Conservation (phyloP, 2,329 filamentous ascomycete species). For the Neofusicoccum cordaticola region DNA sequence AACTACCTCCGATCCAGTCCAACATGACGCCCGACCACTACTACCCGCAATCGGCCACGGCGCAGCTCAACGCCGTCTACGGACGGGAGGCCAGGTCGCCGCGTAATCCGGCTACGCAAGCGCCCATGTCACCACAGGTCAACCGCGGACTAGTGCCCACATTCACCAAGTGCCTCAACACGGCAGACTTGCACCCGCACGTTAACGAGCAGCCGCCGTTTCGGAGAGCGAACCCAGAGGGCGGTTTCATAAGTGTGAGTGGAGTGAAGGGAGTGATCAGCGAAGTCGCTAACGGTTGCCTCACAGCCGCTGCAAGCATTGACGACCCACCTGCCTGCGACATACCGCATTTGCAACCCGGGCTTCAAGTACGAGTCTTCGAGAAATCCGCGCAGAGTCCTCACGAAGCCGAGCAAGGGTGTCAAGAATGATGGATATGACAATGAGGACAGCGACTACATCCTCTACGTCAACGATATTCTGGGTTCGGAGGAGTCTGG, state of each 20-base stretch:
- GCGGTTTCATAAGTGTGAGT: conserved; percentile 93
- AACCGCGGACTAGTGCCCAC: conserved; percentile 74
- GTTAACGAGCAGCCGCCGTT: conserved; percentile 87
- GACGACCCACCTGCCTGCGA: conserved; percentile 87
- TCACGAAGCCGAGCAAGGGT: conserved; percentile 98
- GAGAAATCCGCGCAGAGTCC: conserved; percentile 86
- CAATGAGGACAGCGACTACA: conserved; percentile 99
- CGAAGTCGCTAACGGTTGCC: conserved; percentile 19
- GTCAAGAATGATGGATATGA: conserved; percentile 98
- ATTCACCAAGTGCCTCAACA: conserved; percentile 73
- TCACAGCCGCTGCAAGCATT: conserved; percentile 88
- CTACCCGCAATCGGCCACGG: conserved; percentile 68
- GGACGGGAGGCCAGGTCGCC: conserved; percentile 53
- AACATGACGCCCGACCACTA: conserved; percentile 67
- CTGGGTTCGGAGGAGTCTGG: conserved; percentile 95
- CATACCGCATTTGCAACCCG: conserved; percentile 97
- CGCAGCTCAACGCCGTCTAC: conserved; percentile 68
- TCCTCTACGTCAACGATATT: conserved; percentile 98
- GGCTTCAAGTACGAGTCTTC: conserved; percentile 99
- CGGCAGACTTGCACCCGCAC: conserved; percentile 74
- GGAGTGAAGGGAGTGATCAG: background rate
- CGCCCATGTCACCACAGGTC: conserved; percentile 44
- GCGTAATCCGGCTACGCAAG: conserved; percentile 49
- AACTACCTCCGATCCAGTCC: conserved; percentile 72
- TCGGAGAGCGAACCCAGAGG: conserved; percentile 89